Conservation (phyloP, 164 flowering plant genomes). For the Tinospora cordifolia region DNA sequence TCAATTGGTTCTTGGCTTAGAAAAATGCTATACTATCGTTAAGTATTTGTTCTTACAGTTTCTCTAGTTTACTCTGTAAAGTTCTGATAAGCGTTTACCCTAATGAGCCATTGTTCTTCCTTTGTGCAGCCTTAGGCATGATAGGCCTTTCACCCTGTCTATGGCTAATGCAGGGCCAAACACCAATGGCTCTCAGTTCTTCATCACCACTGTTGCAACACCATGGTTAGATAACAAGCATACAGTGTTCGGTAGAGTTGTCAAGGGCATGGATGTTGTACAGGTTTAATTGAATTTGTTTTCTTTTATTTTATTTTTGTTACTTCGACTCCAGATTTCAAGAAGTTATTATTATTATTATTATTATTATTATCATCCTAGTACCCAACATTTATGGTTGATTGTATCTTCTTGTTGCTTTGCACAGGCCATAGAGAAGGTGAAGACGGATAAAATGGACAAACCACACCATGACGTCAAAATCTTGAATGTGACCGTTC, state of each 20-base stretch:
- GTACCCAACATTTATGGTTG: not conserved
- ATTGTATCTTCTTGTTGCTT: conserved; percentile 1
- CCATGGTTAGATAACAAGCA: conserved; percentile 98
- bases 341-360: too few relatives aligned
- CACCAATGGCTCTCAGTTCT: conserved; percentile 97
- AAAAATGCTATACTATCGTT: too few relatives aligned
- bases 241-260: conserved; percentile 92
- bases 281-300: conserved; percentile 52
- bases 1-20: too few relatives aligned
- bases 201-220: conserved; percentile 94
- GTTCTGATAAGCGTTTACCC: not conserved
- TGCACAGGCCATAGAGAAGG: conserved; percentile 85
- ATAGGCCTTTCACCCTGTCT: conserved; percentile 91
- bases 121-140: conserved; percentile 79
- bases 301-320: too few relatives aligned
- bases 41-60: not conserved
- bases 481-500: conserved; percentile 88
- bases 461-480: conserved; percentile 92
- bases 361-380: not conserved
- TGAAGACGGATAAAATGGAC: conserved; percentile 84
- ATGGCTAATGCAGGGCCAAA: conserved; percentile 99
- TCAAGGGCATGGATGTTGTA: conserved; percentile 97
- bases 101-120: conserved; percentile 7
- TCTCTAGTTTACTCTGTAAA: not conserved
- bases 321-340: not conserved